Percentiles rank a stretch among this genome's conserved stretches.
Conservation (phyloP, 192 early-diverging fungal genomes). For the Gigaspora rosea region DNA sequence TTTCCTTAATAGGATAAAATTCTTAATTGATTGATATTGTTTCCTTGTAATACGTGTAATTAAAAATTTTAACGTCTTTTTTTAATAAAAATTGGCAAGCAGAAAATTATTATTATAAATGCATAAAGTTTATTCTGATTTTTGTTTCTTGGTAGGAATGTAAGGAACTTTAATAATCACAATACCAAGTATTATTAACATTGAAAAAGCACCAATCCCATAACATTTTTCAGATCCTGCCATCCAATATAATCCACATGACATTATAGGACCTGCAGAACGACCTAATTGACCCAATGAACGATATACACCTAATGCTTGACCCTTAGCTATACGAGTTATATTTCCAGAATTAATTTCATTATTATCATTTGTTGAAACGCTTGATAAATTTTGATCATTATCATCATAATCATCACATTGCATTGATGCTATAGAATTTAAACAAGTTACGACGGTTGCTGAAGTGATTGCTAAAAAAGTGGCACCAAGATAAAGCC, state of each 20-base stretch:
- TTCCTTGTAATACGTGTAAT: too few species aligned
- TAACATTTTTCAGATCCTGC: conserved; percentile 66
- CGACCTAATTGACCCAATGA: conserved; percentile 91
- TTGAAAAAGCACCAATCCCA: conserved; percentile 52
- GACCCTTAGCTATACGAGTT: conserved; percentile 47
- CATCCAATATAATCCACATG: conserved; percentile 88
- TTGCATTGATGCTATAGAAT: conserved; percentile 68
- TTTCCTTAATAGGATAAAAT: too few species aligned
- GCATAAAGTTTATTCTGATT: background rate
- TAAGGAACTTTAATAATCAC: conserved; percentile 17
- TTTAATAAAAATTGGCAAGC: too few species aligned
- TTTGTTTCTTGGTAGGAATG: background rate
- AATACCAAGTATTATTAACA: conserved; percentile 44
- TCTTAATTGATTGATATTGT: too few species aligned
- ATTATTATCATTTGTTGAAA: background rate
- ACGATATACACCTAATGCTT: conserved; percentile 81
- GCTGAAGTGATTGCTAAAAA: conserved; percentile 90
- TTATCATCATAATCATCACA: conserved; percentile 43
- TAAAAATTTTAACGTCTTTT: too few species aligned
- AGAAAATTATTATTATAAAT: background rate
- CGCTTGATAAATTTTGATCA: background rate
- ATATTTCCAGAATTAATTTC: background rate
- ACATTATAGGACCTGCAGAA: conserved; percentile 82
- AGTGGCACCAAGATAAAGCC: conserved; percentile 71
- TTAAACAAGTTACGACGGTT: conserved; percentile 93